These are phyloP conservation scores for Eragrostis nindensis DNA, from an alignment of 176 grass and related monocot genomes.

Conservation along the genomic window DNA sequence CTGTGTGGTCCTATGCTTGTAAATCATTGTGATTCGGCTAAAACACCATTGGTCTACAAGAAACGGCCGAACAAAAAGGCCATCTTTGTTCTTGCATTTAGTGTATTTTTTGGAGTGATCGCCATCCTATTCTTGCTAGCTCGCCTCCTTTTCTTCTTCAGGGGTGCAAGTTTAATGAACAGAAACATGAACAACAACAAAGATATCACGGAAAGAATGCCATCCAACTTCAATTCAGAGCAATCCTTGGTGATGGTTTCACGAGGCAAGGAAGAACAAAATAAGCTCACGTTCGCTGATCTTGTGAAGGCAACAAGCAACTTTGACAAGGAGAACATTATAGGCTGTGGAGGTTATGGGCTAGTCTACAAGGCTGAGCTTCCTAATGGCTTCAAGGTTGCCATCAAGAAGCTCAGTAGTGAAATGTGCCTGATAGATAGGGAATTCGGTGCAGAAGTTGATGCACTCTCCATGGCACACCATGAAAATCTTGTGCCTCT, in stretches of 20 bases:
- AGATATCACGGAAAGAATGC: background rate
- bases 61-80: background rate
- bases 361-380: conserved; percentile 76
- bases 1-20: conserved; percentile 49
- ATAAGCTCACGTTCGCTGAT: conserved; percentile 42
- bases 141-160: conserved; percentile 21
- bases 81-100: conserved; percentile 39
- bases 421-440: conserved; percentile 61
- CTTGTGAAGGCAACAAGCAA: conserved; percentile 71
- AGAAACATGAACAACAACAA: conserved; percentile 17
- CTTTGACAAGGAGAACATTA: conserved; percentile 66
- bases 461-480: conserved; percentile 55
- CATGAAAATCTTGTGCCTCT: conserved; percentile 72
- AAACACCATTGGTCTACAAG: background rate
- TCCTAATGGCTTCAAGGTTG: conserved; percentile 42
- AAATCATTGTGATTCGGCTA: conserved; percentile 28
- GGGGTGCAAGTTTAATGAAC: background rate
- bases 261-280: conserved; percentile 9
- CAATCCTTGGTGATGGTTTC: conserved; percentile 34
- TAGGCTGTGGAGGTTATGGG: conserved; percentile 71
- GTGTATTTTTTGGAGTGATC: conserved; percentile 45
- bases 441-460: conserved; percentile 72
- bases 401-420: conserved; percentile 65
- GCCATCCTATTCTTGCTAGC: conserved; percentile 39
- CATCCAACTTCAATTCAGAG: conserved; percentile 29